These are phyloP conservation scores for Fomitopsis schrenkii DNA, from an alignment of 1,284 basidiomycete species.

Conservation along the genomic window DNA sequence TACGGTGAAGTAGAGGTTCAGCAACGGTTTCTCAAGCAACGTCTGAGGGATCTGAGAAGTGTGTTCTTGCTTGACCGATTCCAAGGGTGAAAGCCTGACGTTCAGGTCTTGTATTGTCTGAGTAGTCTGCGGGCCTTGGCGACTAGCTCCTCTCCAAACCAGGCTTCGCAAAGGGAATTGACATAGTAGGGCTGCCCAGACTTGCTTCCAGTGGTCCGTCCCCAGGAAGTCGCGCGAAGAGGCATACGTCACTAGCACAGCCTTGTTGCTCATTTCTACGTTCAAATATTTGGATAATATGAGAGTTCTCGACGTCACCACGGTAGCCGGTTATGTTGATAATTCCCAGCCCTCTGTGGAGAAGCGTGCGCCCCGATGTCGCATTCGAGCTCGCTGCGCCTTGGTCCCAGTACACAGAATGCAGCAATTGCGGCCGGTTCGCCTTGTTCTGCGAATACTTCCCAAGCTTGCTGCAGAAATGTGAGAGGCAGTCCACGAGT, in stretches of 20 bases:
- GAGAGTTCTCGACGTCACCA: not conserved
- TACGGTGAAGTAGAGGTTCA: conserved; percentile 82
- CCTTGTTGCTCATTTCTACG: conserved; percentile 28
- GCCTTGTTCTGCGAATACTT: no score
- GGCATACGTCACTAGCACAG: conserved; percentile 63
- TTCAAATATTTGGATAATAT: not conserved
- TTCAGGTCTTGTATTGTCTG: conserved; percentile 87
- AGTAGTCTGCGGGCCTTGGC: conserved; percentile 39
- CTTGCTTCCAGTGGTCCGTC: conserved; percentile 68
- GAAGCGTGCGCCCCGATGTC: not conserved
- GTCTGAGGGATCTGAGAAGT: conserved; percentile 75
- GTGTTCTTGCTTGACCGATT: conserved; percentile 67
- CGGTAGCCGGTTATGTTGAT: no score
- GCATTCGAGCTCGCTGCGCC: not conserved
- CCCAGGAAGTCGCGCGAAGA: conserved; percentile 58
- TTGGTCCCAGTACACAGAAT: not conserved
- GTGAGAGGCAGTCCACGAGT: no score
- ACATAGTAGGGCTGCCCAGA: conserved; percentile 58
- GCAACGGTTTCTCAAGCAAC: conserved; percentile 79
- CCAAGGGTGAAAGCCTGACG: conserved; percentile 68
- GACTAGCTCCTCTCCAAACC: conserved; percentile 80
- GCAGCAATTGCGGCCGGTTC: not conserved
- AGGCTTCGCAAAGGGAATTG: conserved; percentile 86
- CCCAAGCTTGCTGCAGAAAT: no score
- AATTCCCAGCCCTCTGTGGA: no score